These are phyloP conservation scores for Irpex sp. DNA, from an alignment of 1,284 basidiomycete species.

Conservation along the genomic window DNA sequence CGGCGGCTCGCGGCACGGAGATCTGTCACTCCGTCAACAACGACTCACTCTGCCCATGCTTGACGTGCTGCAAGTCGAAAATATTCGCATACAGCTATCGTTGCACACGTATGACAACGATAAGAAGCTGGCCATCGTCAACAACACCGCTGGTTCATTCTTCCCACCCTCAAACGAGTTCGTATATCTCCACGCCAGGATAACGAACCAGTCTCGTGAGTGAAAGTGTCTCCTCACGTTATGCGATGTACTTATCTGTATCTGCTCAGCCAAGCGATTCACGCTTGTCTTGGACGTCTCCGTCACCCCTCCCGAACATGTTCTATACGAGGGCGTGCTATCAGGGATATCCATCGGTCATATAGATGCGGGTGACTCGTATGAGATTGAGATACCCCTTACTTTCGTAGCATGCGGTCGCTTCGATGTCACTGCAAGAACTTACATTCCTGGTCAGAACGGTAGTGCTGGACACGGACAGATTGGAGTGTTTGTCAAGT, in stretches of 20 bases:
- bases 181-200: slow-evolving; percentile 47
- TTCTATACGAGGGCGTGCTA: slow-evolving; percentile 68
- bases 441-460: neutral
- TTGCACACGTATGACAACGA: slow-evolving; percentile 37
- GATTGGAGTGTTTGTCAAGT: neutral
- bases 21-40: slow-evolving; percentile 73
- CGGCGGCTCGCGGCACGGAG: slow-evolving; percentile 70
- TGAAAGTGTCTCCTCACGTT: neutral
- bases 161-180: slow-evolving; percentile 54
- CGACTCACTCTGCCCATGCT: slow-evolving; percentile 75
- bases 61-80: slow-evolving; percentile 64
- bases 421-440: slow-evolving; percentile 51
- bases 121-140: slow-evolving; percentile 16
- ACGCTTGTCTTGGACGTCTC: slow-evolving; percentile 28
- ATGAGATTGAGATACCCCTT: slow-evolving; percentile 53
- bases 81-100: slow-evolving; percentile 56
- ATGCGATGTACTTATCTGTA: neutral
- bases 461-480: neutral
- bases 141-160: slow-evolving; percentile 33
- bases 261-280: neutral
- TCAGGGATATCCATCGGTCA: slow-evolving; percentile 57
- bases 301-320: slow-evolving; percentile 55
- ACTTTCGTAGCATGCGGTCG: slow-evolving; percentile 74
- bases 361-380: slow-evolving; percentile 48
- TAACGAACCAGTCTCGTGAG: slow-evolving; percentile 64